phyloP scores from a whole-genome alignment of 768 basidiomycete genomes.

The Serendipita sp. region DNA sequence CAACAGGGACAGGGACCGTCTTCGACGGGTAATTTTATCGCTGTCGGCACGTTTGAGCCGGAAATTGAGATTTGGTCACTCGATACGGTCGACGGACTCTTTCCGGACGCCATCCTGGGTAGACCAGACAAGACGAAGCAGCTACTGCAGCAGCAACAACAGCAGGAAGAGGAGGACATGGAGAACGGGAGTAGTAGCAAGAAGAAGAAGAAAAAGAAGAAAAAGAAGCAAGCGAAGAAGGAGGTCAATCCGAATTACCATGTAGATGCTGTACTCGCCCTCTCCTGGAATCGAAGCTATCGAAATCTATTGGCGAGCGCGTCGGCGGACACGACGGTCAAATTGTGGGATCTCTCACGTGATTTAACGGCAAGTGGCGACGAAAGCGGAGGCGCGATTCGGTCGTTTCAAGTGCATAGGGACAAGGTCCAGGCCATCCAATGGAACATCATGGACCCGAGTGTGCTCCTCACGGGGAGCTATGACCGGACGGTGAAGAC shows the following conservation, averaged over 20 bases:
- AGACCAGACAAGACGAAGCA: constrained; percentile 70
- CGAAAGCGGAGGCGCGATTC: constrained; percentile 43
- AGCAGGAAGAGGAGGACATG: too few relatives aligned
- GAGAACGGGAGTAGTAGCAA: constrained; percentile 97
- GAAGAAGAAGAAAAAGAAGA: constrained; percentile 86
- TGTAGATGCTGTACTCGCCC: constrained; percentile 82
- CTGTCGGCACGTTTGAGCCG: constrained; percentile 92
- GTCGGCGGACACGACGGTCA: constrained; percentile 89
- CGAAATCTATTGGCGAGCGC: constrained; percentile 85
- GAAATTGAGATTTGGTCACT: constrained; percentile 99
- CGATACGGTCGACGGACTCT: constrained; percentile 85
- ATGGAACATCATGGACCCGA: constrained; percentile 83
- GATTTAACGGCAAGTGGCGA: constrained; percentile 32
- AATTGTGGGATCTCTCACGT: constrained; percentile 87
- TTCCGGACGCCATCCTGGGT: constrained; percentile 82
- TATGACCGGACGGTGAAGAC: constrained; percentile 91
- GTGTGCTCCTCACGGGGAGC: constrained; percentile 80
- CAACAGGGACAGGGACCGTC: background rate
- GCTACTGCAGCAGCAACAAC: constrained; percentile 53
- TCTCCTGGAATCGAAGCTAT: constrained; percentile 84
- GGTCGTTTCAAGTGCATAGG: constrained; percentile 72
- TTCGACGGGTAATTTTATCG: constrained; percentile 74
- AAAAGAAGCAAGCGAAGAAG: constrained; percentile 67
- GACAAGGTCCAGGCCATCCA: constrained; percentile 95
- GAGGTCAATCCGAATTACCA: constrained; percentile 50